Evolutionary conservation across 2,329 filamentous ascomycete genomes (phyloP).

Genomic region (Claviceps pusilla): DNA sequence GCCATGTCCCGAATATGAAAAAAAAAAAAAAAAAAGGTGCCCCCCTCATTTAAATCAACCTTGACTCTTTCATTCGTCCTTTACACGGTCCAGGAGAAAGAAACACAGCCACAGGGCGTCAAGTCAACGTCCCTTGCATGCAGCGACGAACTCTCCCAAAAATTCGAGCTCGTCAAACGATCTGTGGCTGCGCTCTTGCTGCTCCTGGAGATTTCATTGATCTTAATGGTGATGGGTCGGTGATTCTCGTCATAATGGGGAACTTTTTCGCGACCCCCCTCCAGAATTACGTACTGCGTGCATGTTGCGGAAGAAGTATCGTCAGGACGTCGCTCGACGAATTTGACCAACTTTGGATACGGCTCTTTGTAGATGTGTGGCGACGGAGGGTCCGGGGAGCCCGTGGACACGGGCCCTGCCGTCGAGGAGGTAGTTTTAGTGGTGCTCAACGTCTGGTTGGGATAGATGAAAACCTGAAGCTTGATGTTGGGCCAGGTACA

Average conservation of each 20-base stretch:
- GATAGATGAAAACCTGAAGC: conserved; percentile 43
- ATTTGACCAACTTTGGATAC: conserved; percentile 39
- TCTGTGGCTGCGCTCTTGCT: neutral
- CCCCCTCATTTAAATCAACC: neutral
- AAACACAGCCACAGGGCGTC: conserved; percentile 4
- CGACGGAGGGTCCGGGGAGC: neutral
- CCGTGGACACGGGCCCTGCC: neutral
- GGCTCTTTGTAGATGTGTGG: conserved; percentile 13
- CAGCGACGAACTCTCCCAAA: conserved; percentile 1
- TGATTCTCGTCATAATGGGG: conserved; percentile 21
- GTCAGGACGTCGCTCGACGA: conserved; percentile 36
- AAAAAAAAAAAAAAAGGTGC: neutral
- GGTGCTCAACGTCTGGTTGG: conserved; percentile 33
- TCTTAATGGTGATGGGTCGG: conserved; percentile 26
- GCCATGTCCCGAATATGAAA: neutral
- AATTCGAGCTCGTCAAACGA: conserved; percentile 3
- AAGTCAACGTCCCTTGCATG: conserved; percentile 2
- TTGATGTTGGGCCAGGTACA: conserved; percentile 42
- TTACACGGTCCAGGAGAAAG: conserved; percentile 4
- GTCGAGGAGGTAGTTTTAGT: conserved; percentile 4
- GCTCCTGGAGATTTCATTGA: conserved; percentile 22
- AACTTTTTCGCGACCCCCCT: conserved; percentile 21
- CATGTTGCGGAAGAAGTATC: conserved; percentile 25
- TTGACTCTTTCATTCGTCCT: no score
- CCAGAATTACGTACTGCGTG: conserved; percentile 31